phyloP scores from a whole-genome alignment of 2,329 filamentous ascomycete species.

The Fusarium haematococcum region DNA sequence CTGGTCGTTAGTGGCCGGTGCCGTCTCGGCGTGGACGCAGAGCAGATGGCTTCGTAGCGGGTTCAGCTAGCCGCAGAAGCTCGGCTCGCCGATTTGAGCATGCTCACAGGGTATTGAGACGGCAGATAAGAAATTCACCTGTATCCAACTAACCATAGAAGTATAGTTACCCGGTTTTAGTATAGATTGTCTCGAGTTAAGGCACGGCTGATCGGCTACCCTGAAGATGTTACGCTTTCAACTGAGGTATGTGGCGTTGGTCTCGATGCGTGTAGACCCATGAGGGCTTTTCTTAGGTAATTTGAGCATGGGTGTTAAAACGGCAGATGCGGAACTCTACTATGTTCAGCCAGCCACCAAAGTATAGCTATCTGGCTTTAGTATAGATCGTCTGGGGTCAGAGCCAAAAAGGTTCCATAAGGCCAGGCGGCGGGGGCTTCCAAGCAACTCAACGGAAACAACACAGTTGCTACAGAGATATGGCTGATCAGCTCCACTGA shows the following conservation, averaged over 20 bases:
- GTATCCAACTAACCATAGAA: background rate
- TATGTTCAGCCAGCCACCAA: background rate
- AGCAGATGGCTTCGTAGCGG: background rate
- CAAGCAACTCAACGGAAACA: no score
- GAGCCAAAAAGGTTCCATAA: no score
- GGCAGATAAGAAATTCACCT: background rate
- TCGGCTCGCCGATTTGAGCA: background rate
- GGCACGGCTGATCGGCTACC: background rate
- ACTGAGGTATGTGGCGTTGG: background rate
- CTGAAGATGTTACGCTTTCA: background rate
- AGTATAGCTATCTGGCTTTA: background rate
- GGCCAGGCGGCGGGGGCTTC: no score
- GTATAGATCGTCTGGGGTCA: background rate
- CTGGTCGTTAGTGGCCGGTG: background rate
- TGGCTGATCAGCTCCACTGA: background rate
- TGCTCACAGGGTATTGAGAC: background rate
- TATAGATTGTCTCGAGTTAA: background rate
- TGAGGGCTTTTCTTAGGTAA: background rate
- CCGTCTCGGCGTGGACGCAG: background rate
- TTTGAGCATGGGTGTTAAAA: background rate
- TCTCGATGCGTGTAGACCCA: background rate
- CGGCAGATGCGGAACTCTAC: background rate
- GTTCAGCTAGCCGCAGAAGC: background rate
- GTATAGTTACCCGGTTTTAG: background rate
- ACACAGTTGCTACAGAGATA: background rate